phyloP scores from a whole-genome alignment of 768 basidiomycete genomes.

The Xanthoconium purpureum region DNA sequence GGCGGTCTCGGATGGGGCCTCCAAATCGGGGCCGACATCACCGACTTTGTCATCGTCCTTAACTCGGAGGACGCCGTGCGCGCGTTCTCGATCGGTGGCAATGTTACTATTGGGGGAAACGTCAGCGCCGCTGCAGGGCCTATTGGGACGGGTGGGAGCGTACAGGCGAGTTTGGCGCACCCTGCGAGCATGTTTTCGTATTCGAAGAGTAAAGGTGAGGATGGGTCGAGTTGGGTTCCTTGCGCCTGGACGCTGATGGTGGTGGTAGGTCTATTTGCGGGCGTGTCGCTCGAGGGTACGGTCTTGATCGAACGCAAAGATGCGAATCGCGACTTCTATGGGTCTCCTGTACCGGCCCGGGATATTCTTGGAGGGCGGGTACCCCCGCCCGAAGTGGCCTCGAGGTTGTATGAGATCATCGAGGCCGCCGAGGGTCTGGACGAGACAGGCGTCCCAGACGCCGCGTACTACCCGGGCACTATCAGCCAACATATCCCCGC shows the following conservation, averaged over 20 bases:
- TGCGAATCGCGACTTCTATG: slow-evolving; percentile 95
- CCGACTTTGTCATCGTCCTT: slow-evolving; percentile 94
- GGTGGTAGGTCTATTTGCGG: slow-evolving; percentile 81
- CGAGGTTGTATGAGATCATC: slow-evolving; percentile 90
- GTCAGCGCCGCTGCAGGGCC: slow-evolving; percentile 86
- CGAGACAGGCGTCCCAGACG: slow-evolving; percentile 74
- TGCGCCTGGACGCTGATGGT: background rate
- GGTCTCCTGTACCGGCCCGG: slow-evolving; percentile 80
- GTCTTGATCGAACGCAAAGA: slow-evolving; percentile 93
- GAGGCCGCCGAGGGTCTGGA: slow-evolving; percentile 94
- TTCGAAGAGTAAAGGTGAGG: slow-evolving; percentile 81
- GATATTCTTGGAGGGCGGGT: slow-evolving; percentile 93
- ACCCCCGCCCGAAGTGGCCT: slow-evolving; percentile 96
- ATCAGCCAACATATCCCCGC: slow-evolving; percentile 56
- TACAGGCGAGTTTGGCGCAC: slow-evolving; percentile 83
- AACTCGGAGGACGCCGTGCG: slow-evolving; percentile 95
- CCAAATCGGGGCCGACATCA: slow-evolving; percentile 93
- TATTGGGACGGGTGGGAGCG: slow-evolving; percentile 89
- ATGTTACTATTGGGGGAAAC: slow-evolving; percentile 92
- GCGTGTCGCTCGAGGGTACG: slow-evolving; percentile 91
- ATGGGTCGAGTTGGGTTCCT: background rate
- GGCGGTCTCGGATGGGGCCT: slow-evolving; percentile 93
- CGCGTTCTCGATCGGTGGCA: slow-evolving; percentile 94
- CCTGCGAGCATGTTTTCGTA: slow-evolving; percentile 98
- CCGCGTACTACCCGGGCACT: slow-evolving; percentile 73